Percentiles rank a stretch among this genome's conserved stretches.
phyloP scores from a whole-genome alignment of 768 basidiomycete species.

The Crucibulum laeve region DNA sequence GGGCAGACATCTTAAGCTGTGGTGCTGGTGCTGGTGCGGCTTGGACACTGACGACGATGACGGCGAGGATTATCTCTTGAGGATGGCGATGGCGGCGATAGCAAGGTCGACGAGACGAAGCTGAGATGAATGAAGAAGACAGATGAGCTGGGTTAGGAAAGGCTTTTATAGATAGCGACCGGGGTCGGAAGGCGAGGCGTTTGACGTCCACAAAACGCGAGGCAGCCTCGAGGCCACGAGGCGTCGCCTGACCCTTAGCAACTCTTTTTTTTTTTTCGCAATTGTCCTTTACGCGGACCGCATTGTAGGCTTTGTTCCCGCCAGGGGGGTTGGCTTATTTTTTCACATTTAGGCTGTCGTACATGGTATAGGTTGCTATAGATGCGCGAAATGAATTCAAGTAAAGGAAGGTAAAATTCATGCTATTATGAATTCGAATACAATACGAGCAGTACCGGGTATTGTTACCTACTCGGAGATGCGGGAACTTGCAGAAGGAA shows the following conservation, averaged over 20 bases:
- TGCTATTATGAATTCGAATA: too few species aligned
- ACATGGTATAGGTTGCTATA: too few species aligned
- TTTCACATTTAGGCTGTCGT: too few species aligned
- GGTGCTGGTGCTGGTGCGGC: too few species aligned
- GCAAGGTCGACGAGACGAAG: constrained; percentile 2
- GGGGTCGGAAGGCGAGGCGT: constrained; percentile 11
- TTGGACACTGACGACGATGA: neutral
- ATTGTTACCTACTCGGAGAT: neutral
- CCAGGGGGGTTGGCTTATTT: too few species aligned
- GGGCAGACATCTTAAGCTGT: too few species aligned
- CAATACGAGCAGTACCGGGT: neutral
- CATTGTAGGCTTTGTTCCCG: constrained; percentile 7
- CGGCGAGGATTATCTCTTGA: constrained; percentile 3
- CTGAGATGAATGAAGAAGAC: constrained; percentile 5
- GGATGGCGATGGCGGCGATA: constrained; percentile 2
- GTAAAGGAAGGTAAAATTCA: too few species aligned
- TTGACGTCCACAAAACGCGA: constrained; percentile 31
- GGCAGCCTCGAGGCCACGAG: constrained; percentile 49
- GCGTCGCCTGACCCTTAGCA: constrained; percentile 10
- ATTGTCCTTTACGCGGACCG: too few species aligned
- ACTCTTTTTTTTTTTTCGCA: too few species aligned
- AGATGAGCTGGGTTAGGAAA: constrained; percentile 12
- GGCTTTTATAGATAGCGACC: constrained; percentile 49
- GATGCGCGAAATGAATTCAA: too few species aligned
- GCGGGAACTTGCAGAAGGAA: too few species aligned